A percentile compares a stretch with the other conserved stretches of the same genome.
Conservation (phyloP, 2,329 filamentous ascomycete species). For the Ceratocystis lukuohia region DNA sequence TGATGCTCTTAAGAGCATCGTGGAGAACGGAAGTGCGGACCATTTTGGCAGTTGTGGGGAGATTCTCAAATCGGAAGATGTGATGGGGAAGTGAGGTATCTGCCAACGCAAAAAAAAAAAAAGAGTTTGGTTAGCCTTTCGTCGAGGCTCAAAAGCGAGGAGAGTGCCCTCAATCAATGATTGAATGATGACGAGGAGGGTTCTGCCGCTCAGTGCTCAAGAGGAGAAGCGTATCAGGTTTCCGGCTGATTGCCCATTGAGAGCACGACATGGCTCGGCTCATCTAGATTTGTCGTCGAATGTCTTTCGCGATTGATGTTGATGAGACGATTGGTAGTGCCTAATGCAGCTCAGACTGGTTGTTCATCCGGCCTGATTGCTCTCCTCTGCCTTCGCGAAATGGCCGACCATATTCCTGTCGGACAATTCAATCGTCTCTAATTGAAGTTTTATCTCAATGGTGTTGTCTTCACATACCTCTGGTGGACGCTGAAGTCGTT, state of each 20-base stretch:
- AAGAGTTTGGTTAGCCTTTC: slow-evolving; percentile 45
- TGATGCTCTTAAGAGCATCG: slow-evolving; percentile 98
- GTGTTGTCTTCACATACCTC: slow-evolving; percentile 17
- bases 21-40: slow-evolving; percentile 98
- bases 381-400: slow-evolving; percentile 44
- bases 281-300: slow-evolving; percentile 2
- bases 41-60: slow-evolving; percentile 69
- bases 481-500: slow-evolving; percentile 17
- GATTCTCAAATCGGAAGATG: slow-evolving; percentile 61
- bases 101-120: slow-evolving; percentile 28
- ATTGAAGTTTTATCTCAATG: neutral
- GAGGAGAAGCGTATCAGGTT: slow-evolving; percentile 48
- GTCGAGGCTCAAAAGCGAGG: slow-evolving; percentile 46
- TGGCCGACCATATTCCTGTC: slow-evolving; percentile 25
- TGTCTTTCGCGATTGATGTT: slow-evolving; percentile 7
- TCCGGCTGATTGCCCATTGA: slow-evolving; percentile 1
- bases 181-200: slow-evolving; percentile 39
- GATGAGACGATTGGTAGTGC: neutral
- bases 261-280: slow-evolving; percentile 19
- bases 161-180: slow-evolving; percentile 48
- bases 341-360: slow-evolving; percentile 11
- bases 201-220: slow-evolving; percentile 57
- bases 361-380: slow-evolving; percentile 39
- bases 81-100: slow-evolving; percentile 49
- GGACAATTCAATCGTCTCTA: slow-evolving; percentile 14